A percentile compares a stretch with the other conserved stretches of the same genome.
Evolutionary conservation across 106 monocot genomes (phyloP).

Genomic region (Dendrobium catenatum): DNA sequence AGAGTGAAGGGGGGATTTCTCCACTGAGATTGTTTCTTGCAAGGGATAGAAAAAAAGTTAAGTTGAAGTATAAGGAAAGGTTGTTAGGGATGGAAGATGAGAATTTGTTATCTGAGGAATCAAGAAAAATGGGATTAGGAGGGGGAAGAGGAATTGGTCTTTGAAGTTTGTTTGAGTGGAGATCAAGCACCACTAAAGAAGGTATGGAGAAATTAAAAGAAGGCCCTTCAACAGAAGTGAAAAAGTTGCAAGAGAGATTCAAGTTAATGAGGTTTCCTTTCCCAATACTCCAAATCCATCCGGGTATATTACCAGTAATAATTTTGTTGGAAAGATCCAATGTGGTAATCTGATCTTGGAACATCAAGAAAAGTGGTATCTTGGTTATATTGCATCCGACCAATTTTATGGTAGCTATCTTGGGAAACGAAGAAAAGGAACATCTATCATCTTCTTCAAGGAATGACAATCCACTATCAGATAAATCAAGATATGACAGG

Average conservation of each 20-base stretch:
- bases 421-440: slow-evolving; percentile 16
- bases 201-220: neutral
- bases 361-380: slow-evolving; percentile 41
- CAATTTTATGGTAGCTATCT: slow-evolving; percentile 26
- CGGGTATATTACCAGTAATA: slow-evolving; percentile 54
- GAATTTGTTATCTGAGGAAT: slow-evolving; percentile 69
- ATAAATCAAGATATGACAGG: slow-evolving; percentile 45
- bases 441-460: slow-evolving; percentile 4
- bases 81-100: slow-evolving; percentile 36
- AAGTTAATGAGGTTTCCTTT: slow-evolving; percentile 12
- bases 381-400: slow-evolving; percentile 44
- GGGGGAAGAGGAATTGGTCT: slow-evolving; percentile 52
- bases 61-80: slow-evolving; percentile 16
- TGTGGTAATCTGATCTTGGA: slow-evolving; percentile 13
- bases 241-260: slow-evolving; percentile 57
- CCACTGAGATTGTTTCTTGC: slow-evolving; percentile 47
- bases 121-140: slow-evolving; percentile 21
- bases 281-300: slow-evolving; percentile 57
- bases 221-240: slow-evolving; percentile 38
- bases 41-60: slow-evolving; percentile 38
- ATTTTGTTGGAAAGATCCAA: slow-evolving; percentile 63
- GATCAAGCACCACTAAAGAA: slow-evolving; percentile 27
- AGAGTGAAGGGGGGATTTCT: slow-evolving; percentile 48
- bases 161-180: slow-evolving; percentile 52
- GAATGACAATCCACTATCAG: slow-evolving; percentile 33